Evolutionary conservation across 768 basidiomycete genomes (phyloP), one percentile per base, ranked within the genome.

Genomic region (Lentinula sp.): DNA sequence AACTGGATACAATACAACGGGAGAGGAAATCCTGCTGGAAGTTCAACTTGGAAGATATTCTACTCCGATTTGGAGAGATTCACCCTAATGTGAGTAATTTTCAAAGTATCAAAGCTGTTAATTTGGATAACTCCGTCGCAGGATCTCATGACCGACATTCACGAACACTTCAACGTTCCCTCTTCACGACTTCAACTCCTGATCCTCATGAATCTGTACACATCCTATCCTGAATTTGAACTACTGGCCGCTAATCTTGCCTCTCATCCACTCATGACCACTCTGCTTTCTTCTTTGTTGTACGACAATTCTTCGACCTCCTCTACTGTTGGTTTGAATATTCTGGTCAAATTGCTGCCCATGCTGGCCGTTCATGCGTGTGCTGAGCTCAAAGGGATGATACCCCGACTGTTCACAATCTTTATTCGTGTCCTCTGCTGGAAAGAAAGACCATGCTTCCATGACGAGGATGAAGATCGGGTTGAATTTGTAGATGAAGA

Each of bases 281-380:
- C 81, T 62, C 68, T 94, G n/a, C 70, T 91, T 6, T 70, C 80
- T 52, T 92, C 88, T 3, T 76, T 93, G 28, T 73, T 87, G 32
- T 74, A 93, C 64, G 92, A 94, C 68, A 85, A 83, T 56, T 92
- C 90, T 43, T 84, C 88, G 10, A 90, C 87, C 0, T 75, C 82
- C 31, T 88, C 86, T 65, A 84, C 83, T 2, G 79, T 87, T 55
- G 84, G 80, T 4, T 73, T 92, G 55, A 83, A 81, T 1, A 75
- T 87, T 13, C 68, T 93, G 21, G 82, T 85, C 59, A 91, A 89
- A 69, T 70, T 89, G 8, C 76, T 94, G n/a, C 90, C 91, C 31
- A 79, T 86, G 43, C 77, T 92, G 60, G 90, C 91, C 5, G 82
- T 88, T 1, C 76, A 84, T 61, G 83, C 87, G 9, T 80, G 75